Evolutionary conservation across 371 early-diverging fungal species (phyloP).

Genomic region (Fennellomyces sp.): DNA sequence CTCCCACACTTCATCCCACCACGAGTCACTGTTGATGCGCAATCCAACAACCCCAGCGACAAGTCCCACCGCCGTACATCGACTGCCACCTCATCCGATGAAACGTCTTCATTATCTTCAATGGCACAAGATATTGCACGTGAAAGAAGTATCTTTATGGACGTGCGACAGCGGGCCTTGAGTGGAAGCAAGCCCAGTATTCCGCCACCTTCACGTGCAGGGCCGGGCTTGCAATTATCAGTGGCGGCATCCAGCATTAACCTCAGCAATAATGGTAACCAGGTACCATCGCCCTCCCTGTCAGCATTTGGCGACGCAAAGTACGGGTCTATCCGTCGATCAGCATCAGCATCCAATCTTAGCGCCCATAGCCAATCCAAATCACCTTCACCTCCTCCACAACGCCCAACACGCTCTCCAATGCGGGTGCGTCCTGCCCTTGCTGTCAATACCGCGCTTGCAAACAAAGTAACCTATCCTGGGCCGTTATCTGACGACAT

Average conservation of each 20-base stretch:
- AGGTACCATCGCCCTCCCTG: conserved; percentile 4
- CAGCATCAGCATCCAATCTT: conserved; percentile 3
- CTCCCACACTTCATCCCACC: not conserved
- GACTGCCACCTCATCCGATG: not conserved
- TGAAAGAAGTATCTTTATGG: conserved; percentile 2
- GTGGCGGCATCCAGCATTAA: not conserved
- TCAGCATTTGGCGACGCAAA: conserved; percentile 8
- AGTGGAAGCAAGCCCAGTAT: not conserved
- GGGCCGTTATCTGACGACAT: conserved; percentile 4
- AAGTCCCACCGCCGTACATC: not conserved
- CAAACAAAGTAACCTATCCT: not conserved
- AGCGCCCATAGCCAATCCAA: not conserved
- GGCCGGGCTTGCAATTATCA: not conserved
- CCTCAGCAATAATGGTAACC: conserved; percentile 2
- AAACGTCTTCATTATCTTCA: not conserved
- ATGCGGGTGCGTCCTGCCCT: not conserved
- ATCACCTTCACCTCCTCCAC: not conserved
- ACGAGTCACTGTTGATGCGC: not conserved
- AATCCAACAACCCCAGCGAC: not conserved
- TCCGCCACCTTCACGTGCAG: not conserved
- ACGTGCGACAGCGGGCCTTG: not conserved
- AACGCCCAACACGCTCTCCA: conserved; percentile 8
- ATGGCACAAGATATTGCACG: conserved; percentile 4
- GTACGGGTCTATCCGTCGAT: not conserved
- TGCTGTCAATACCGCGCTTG: conserved; percentile 2